Conservation (phyloP, 2,329 filamentous ascomycete species). For the Stagonosporopsis chrysanthemi region DNA sequence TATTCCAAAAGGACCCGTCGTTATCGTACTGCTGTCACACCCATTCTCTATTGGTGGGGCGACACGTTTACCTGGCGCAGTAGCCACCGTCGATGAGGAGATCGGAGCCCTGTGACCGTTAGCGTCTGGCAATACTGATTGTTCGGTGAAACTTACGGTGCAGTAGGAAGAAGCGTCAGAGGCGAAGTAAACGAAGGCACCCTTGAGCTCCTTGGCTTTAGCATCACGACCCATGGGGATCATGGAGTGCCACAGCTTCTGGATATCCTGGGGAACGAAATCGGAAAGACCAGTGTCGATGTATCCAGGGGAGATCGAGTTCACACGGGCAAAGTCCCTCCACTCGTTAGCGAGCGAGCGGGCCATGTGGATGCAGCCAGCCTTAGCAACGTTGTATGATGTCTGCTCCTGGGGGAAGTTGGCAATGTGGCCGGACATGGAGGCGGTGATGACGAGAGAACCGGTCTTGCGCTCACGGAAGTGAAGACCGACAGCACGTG, state of each 20-base stretch:
- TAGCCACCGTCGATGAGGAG: conserved; percentile 81
- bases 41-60: conserved; percentile 22
- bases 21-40: conserved; percentile 21
- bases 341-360: conserved; percentile 72
- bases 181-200: conserved; percentile 80
- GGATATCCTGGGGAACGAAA: conserved; percentile 71
- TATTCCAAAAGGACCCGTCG: conserved; percentile 24
- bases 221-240: conserved; percentile 83
- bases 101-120: conserved; percentile 61
- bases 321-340: conserved; percentile 73
- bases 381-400: conserved; percentile 62
- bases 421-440: conserved; percentile 82
- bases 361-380: conserved; percentile 70
- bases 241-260: conserved; percentile 78
- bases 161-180: conserved; percentile 85
- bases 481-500: conserved; percentile 85
- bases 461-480: conserved; percentile 72
- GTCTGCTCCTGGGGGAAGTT: conserved; percentile 78
- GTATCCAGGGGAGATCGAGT: conserved; percentile 72
- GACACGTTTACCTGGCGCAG: conserved; percentile 51
- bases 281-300: conserved; percentile 73
- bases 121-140: conserved; percentile 34
- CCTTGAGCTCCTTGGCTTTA: conserved; percentile 78
- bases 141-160: conserved; percentile 60
- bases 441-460: conserved; percentile 71